A percentile compares a stretch with the other conserved stretches of the same genome.
phyloP scores from a whole-genome alignment of 73 alveolate species.

The Uronychia binucleata region DNA sequence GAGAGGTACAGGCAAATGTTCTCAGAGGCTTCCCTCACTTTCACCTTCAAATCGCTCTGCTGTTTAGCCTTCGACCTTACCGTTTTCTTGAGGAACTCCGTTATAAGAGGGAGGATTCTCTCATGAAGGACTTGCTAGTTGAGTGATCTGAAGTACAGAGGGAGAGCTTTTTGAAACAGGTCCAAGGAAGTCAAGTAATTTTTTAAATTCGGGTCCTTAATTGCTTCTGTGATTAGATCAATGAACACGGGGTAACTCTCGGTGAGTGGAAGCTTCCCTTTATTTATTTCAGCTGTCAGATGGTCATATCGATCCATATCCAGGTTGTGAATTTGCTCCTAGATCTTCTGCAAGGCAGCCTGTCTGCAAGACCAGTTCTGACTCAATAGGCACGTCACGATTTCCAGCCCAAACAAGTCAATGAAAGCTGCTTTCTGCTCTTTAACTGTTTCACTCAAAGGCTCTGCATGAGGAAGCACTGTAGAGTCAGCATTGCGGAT shows the following conservation, averaged over 20 bases:
- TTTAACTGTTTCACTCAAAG: conserved; percentile 33
- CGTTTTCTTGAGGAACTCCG: conserved; percentile 46
- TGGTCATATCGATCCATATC: conserved; percentile 49
- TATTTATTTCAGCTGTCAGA: conserved; percentile 46
- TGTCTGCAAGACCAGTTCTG: conserved; percentile 44
- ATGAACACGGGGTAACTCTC: conserved; percentile 45
- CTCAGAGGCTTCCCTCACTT: conserved; percentile 51
- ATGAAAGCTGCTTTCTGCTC: conserved; percentile 10
- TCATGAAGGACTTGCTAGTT: neutral
- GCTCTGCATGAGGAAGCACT: conserved; percentile 59
- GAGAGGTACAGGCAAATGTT: conserved; percentile 56
- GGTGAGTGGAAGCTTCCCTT: conserved; percentile 32
- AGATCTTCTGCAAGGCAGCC: conserved; percentile 53
- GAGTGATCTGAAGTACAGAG: conserved; percentile 43
- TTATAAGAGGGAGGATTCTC: conserved; percentile 23
- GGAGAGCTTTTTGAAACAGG: conserved; percentile 45
- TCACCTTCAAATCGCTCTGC: conserved; percentile 41
- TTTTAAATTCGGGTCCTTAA: conserved; percentile 56
- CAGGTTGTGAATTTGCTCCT: conserved; percentile 42
- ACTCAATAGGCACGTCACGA: conserved; percentile 43
- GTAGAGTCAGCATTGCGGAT: neutral
- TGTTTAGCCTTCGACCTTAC: neutral
- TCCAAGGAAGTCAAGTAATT: conserved; percentile 31
- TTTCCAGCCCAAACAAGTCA: conserved; percentile 34
- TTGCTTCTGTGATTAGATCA: conserved; percentile 33